phyloP scores from a whole-genome alignment of 345 rosid genomes.

The Pugionium cornutum region DNA sequence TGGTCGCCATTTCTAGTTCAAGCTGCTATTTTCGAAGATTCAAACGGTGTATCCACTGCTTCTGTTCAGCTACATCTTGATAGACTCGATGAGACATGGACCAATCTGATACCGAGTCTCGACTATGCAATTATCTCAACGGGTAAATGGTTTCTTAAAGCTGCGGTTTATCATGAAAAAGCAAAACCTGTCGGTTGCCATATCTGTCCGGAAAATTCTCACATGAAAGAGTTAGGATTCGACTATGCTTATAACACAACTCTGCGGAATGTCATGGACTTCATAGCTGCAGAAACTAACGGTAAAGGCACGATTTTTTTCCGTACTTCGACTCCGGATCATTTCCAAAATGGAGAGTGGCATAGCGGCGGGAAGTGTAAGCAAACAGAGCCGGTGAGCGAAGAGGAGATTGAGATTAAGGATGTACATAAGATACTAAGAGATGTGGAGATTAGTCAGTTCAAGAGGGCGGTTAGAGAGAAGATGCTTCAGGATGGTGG shows the following conservation, averaged over 20 bases:
- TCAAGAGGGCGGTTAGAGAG: slow-evolving; percentile 51
- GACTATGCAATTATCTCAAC: slow-evolving; percentile 82
- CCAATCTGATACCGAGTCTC: slow-evolving; percentile 47
- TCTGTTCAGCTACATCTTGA: slow-evolving; percentile 77
- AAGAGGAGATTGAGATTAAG: slow-evolving; percentile 64
- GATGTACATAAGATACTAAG: slow-evolving; percentile 62
- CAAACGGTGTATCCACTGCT: slow-evolving; percentile 77
- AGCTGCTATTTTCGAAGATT: slow-evolving; percentile 89
- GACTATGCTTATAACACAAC: slow-evolving; percentile 69
- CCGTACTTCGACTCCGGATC: slow-evolving; percentile 88
- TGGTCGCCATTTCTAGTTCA: slow-evolving; percentile 93
- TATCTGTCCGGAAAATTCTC: slow-evolving; percentile 56
- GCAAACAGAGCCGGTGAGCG: slow-evolving; percentile 57
- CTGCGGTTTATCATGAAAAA: slow-evolving; percentile 82
- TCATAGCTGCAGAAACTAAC: slow-evolving; percentile 46
- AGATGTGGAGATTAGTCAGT: slow-evolving; percentile 59
- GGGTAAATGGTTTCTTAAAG: slow-evolving; percentile 95
- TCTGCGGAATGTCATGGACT: slow-evolving; percentile 61
- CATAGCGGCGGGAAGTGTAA: slow-evolving; percentile 76
- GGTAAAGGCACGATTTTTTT: slow-evolving; percentile 64
- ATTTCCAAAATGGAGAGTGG: slow-evolving; percentile 95
- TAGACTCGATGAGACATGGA: slow-evolving; percentile 77
- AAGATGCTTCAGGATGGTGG: slow-evolving; percentile 50
- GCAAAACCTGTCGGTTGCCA: slow-evolving; percentile 70
- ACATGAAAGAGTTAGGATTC: slow-evolving; percentile 68